Evolutionary conservation across 23 red algal species (phyloP).

Genomic region (Gracilaria gracilis): DNA sequence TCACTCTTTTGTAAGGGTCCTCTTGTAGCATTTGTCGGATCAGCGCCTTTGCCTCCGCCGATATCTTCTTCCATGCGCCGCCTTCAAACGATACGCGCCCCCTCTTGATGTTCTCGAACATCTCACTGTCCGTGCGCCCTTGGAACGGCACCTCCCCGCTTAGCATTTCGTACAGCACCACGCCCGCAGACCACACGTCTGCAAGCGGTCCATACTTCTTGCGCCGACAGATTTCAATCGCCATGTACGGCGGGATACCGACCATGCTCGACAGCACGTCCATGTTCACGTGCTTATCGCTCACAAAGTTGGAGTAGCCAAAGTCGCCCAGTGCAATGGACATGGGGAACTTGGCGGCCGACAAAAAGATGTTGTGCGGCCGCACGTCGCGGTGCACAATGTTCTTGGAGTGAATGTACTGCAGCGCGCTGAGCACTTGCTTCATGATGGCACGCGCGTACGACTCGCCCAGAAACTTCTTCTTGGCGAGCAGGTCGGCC

Average conservation of each 20-base stretch:
- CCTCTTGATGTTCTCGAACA: constrained; percentile 62
- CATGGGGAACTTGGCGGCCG: constrained; percentile 71
- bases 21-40: constrained; percentile 77
- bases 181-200: constrained; percentile 94
- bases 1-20: constrained; percentile 66
- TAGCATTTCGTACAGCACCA: constrained; percentile 92
- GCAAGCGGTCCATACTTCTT: constrained; percentile 87
- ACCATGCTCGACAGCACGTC: constrained; percentile 61
- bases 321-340: constrained; percentile 83
- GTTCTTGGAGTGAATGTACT: constrained; percentile 76
- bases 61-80: constrained; percentile 67
- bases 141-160: constrained; percentile 84
- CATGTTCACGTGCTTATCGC: constrained; percentile 67
- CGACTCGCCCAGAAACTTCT: constrained; percentile 39
- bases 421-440: constrained; percentile 67
- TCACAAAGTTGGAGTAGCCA: constrained; percentile 66
- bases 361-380: constrained; percentile 73
- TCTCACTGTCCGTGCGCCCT: constrained; percentile 48
- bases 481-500: constrained; percentile 60
- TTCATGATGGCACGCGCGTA: constrained; percentile 70
- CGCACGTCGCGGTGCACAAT: constrained; percentile 87
- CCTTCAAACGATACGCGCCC: constrained; percentile 61
- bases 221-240: constrained; percentile 82
- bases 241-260: constrained; percentile 89
- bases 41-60: constrained; percentile 74